A percentile compares a stretch with the other conserved stretches of the same genome.
phyloP scores from a whole-genome alignment of 2,329 filamentous ascomycete genomes.

The Epichloe sp. region DNA sequence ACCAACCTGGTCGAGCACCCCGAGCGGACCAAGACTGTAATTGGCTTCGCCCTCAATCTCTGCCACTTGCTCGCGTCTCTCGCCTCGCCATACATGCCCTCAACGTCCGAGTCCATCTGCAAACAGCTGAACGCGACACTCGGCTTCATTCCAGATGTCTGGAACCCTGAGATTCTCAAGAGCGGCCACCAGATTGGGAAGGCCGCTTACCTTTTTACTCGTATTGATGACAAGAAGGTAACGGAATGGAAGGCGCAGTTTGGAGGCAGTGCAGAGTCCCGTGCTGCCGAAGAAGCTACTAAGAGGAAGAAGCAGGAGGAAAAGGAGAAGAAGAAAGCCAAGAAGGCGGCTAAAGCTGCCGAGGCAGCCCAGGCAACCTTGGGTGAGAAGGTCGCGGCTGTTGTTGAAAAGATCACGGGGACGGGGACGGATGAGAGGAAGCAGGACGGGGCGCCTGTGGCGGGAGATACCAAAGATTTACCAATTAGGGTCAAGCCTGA shows the following conservation, averaged over 20 bases:
- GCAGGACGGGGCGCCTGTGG: slow-evolving; percentile 8
- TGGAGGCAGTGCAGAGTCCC: slow-evolving; percentile 39
- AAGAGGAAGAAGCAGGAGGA: slow-evolving; percentile 38
- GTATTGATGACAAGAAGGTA: slow-evolving; percentile 69
- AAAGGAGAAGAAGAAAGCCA: slow-evolving; percentile 27
- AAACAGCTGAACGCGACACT: slow-evolving; percentile 52
- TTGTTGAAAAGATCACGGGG: background rate
- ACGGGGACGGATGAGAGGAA: slow-evolving; percentile 3
- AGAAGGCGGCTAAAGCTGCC: slow-evolving; percentile 24
- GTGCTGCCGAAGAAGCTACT: slow-evolving; percentile 35
- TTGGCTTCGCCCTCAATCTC: slow-evolving; percentile 73
- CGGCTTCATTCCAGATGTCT: slow-evolving; percentile 43
- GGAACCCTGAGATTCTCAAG: slow-evolving; percentile 47
- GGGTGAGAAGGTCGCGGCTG: slow-evolving; percentile 3
- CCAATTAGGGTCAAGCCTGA: slow-evolving; percentile 12
- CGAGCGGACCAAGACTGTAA: slow-evolving; percentile 40
- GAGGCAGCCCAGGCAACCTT: slow-evolving; percentile 13
- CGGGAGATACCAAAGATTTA: slow-evolving; percentile 12
- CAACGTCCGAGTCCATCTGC: slow-evolving; percentile 62
- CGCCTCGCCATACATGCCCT: slow-evolving; percentile 74
- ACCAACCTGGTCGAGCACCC: slow-evolving; percentile 40
- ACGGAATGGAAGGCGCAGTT: slow-evolving; percentile 72
- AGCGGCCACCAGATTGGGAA: slow-evolving; percentile 72
- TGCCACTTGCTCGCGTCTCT: slow-evolving; percentile 70
- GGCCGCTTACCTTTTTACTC: slow-evolving; percentile 66